Percentiles rank a stretch among this genome's conserved stretches.
These are phyloP conservation scores for Poterioochromonas sp. DNA, from an alignment of 352 stramenopile species.

Conservation along the genomic window DNA sequence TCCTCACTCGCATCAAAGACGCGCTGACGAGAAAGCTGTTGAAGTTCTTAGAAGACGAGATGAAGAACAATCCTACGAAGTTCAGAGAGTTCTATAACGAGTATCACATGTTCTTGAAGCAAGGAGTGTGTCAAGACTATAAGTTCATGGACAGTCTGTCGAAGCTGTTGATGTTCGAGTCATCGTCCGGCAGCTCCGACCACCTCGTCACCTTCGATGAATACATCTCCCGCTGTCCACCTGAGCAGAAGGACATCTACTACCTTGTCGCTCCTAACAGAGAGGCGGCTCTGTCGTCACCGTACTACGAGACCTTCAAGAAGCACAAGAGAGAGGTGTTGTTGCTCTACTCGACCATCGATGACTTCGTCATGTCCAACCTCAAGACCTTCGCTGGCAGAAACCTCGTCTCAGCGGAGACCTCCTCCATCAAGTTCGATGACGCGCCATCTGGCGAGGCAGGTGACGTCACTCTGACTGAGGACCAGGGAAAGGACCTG, in stretches of 20 bases:
- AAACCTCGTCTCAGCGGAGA: slow-evolving; percentile 89
- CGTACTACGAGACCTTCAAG: slow-evolving; percentile 99
- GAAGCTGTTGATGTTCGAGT: slow-evolving; percentile 97
- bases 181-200: slow-evolving; percentile 73
- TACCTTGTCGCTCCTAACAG: slow-evolving; percentile 87
- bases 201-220: slow-evolving; percentile 93
- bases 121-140: slow-evolving; percentile 88
- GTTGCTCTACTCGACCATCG: slow-evolving; percentile 95
- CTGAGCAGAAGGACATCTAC: slow-evolving; percentile 96
- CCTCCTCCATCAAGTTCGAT: slow-evolving; percentile 59
- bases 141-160: slow-evolving; percentile 71
- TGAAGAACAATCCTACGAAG: slow-evolving; percentile 84
- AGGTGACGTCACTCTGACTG: slow-evolving; percentile 52
- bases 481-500: slow-evolving; percentile 76
- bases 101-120: slow-evolving; percentile 95
- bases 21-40: slow-evolving; percentile 71
- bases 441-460: slow-evolving; percentile 39
- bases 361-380: slow-evolving; percentile 99
- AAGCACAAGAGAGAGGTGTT: slow-evolving; percentile 72
- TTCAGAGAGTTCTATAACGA: slow-evolving; percentile 96
- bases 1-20: slow-evolving; percentile 91
- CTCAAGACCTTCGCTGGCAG: slow-evolving; percentile 89
- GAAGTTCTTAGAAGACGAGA: slow-evolving; percentile 57
- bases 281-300: slow-evolving; percentile 60
- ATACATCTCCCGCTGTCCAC: slow-evolving; percentile 81